Base-by-base conservation (phyloP, 2,329 filamentous ascomycete genomes). In the Fusarium sulawesiense region DNA sequence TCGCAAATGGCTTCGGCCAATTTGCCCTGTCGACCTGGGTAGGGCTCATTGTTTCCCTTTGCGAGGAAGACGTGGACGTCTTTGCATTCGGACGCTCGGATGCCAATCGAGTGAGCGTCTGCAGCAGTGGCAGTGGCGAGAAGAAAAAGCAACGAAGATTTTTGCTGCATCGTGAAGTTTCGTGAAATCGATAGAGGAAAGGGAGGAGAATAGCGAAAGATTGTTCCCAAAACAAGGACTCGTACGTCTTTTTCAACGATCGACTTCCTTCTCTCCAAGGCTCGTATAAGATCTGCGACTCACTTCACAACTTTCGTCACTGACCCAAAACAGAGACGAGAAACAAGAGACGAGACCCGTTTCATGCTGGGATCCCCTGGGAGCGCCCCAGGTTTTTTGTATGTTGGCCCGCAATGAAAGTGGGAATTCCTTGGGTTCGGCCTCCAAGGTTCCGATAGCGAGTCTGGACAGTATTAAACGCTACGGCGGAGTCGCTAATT, bases 51-150 rank as follows among this genome's bases (percentile, higher is more conserved):
- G 10, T 64, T 64, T 29, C 60, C 60, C 23, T 64, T 64, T 14
- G 60, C 60, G 21, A 64, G 58, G 21, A 64, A 64, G 29, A 64
- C 41, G 41, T 64, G 60, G 2, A 64, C 60, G 20, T 64, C 60
- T 48, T 56, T 64, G 20, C 60, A 64, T 4, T 56, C 48, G 27
- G 45, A 25, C 21, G 61, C 58, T 34, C 60, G 42, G n/a, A 9
- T 32, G 42, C 42, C 49, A 37, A 64, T 44, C 32, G 49, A 46
- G 18, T 40, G 25, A 20, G 34, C 59, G 45, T 45, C 34, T 27
- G 21, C 27, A 10, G 60, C 27, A 9, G 48, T 37, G 3, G 58
- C 18, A 40, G 25, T 51, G 23, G 48, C 42, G 14, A 63, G 34
- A 11, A 64, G 21, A 1, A 48, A 20, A 44, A 64, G 34, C 12